Conservation (phyloP, 805 yeast genomes). For the Wickerhamomyces alni region DNA sequence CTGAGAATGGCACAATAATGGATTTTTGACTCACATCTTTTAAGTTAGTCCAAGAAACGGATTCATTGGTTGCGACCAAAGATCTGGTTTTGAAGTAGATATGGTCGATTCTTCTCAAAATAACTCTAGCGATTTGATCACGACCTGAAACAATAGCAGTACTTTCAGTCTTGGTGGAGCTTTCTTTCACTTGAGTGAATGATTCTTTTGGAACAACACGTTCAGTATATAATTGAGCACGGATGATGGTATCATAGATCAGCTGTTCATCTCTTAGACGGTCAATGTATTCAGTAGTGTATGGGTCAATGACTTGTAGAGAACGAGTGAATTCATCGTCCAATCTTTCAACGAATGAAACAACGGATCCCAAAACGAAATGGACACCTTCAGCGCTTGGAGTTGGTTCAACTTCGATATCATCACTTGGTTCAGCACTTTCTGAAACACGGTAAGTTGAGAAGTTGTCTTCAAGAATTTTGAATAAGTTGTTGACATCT, state of each 20-base stretch:
- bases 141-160: constrained; percentile 15
- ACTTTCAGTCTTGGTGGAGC: neutral
- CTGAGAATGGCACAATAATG: constrained; percentile 23
- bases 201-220: constrained; percentile 40
- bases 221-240: constrained; percentile 85
- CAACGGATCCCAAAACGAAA: constrained; percentile 76
- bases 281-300: constrained; percentile 87
- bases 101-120: constrained; percentile 83
- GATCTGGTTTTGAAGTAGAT: constrained; percentile 85
- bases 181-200: constrained; percentile 8
- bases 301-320: constrained; percentile 87
- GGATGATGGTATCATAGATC: constrained; percentile 69
- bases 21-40: constrained; percentile 19
- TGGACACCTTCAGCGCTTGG: constrained; percentile 61
- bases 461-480: constrained; percentile 58
- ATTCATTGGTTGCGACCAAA: constrained; percentile 65
- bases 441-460: constrained; percentile 66
- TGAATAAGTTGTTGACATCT: constrained; percentile 59
- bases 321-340: constrained; percentile 92
- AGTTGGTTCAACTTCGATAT: constrained; percentile 63
- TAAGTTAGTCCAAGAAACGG: constrained; percentile 63
- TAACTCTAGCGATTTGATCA: constrained; percentile 63
- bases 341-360: constrained; percentile 84
- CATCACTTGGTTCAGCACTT: constrained; percentile 63
- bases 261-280: constrained; percentile 82